Evolutionary conservation across 1,284 basidiomycete genomes (phyloP), one percentile per base, ranked within the genome.

Genomic region (Inonotus hispidus): DNA sequence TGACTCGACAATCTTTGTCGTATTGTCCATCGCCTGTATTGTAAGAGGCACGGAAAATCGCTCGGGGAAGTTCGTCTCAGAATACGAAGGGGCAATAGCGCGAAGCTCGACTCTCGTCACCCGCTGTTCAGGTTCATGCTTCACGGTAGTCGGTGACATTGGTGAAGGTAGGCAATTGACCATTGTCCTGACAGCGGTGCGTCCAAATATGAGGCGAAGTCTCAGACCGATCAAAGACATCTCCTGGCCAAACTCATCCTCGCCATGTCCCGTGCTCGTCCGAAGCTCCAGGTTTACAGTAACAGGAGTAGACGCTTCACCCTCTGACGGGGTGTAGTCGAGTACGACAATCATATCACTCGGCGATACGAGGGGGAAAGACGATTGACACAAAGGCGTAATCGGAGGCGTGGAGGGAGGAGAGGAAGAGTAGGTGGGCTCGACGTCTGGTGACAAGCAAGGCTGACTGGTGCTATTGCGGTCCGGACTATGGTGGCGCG

Each of bases 161-260:
- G 63, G 43, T n/a, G 19, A 10, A 32, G 32, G 27, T 6, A 58
- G 41, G 14, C 59, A 56, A 29, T 52, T 74, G 16, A 89, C 83
- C 4, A 76, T 77, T 0, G 88, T 90, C 35, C 75, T 73, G 39
- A 90, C 77, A 1, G 87, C 79, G 58, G 78, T 80, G 64, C 75
- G 71, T 41, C 84, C 88, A 64, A 90, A 74, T 67, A 90, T 81
- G 63, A 91, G 81, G 55, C 89, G 84, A 52, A 90, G 79, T 19
- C 63, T 61, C n/a, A 65, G 49, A 29, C 49, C 55, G 27, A 35
- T 35, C 13, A 53, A 29, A 14, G 50, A 49, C 32, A 55, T 32
- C 10, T n/a, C 25, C 21, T 56, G 35, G 8, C 56, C 49, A 32
- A 53, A 53, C 64, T 77, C 82, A 38, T 85, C 79, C 8, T 78